Evolutionary conservation across 495 filamentous ascomycete species (phyloP).

Genomic region (Aspergillus bertholletiae): DNA sequence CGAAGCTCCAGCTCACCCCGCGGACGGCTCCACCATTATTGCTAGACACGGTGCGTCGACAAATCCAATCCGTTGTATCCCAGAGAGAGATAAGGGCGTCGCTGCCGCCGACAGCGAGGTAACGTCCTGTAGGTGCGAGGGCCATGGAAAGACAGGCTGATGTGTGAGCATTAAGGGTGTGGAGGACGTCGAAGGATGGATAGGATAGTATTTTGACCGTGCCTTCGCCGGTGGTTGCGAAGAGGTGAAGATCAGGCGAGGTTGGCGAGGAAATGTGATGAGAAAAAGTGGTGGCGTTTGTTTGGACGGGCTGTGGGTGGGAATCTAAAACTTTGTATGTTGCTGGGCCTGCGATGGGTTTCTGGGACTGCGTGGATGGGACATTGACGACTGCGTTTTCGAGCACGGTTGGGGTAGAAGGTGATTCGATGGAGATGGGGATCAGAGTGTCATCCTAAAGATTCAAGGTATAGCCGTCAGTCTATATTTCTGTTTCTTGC

Average conservation of each 20-base stretch:
- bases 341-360: conserved; percentile 17
- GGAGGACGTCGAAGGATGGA: conserved; percentile 44
- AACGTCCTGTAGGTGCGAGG: conserved; percentile 70
- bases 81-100: conserved; percentile 88
- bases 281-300: conserved; percentile 81
- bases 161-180: conserved; percentile 79
- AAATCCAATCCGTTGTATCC: conserved; percentile 92
- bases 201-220: conserved; percentile 75
- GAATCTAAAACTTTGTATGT: conserved; percentile 50
- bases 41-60: conserved; percentile 71
- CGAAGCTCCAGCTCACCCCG: conserved; percentile 86
- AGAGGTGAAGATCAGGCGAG: conserved; percentile 50
- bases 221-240: conserved; percentile 81
- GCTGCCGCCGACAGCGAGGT: conserved; percentile 83
- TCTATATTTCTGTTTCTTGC: neutral
- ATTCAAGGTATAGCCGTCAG: neutral
- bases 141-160: conserved; percentile 69
- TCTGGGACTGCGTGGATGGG: conserved; percentile 6
- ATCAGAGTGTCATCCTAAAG: conserved; percentile 66
- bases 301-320: conserved; percentile 69
- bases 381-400: conserved; percentile 12
- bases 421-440: conserved; percentile 52
- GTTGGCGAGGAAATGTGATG: conserved; percentile 46
- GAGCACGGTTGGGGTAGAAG: conserved; percentile 34
- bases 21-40: conserved; percentile 72